Evolutionary conservation across 805 yeast species (phyloP).

Genomic region (Kazachstania bromeliacearum): DNA sequence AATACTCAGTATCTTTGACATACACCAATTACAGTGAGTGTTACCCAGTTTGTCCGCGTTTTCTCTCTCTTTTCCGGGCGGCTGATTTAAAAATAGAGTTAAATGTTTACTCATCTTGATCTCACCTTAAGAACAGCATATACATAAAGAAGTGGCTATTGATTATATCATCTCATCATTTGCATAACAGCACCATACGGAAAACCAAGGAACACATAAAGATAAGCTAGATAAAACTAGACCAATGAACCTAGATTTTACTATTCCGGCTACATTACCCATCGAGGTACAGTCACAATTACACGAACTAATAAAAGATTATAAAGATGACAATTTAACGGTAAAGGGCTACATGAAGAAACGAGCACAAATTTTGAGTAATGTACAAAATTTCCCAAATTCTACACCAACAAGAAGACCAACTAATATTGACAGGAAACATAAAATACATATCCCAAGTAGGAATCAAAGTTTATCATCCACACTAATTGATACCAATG

Average conservation of each 20-base stretch:
- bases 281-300: conserved; percentile 31
- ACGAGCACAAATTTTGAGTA: conserved; percentile 28
- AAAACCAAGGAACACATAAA: neutral
- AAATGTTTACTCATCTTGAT: neutral
- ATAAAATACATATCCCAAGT: conserved; percentile 11
- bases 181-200: neutral
- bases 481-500: conserved; percentile 3
- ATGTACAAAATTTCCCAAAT: neutral
- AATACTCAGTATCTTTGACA: too few species aligned
- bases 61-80: too few species aligned
- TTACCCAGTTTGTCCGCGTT: too few species aligned
- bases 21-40: too few species aligned
- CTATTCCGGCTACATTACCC: conserved; percentile 38
- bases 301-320: conserved; percentile 39
- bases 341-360: conserved; percentile 63
- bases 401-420: conserved; percentile 2
- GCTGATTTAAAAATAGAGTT: too few species aligned
- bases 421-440: conserved; percentile 6
- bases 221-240: neutral
- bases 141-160: neutral
- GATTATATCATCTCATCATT: neutral
- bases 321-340: conserved; percentile 60
- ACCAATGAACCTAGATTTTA: conserved; percentile 34
- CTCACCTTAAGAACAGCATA: neutral
- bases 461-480: conserved; percentile 13